Evolutionary conservation across 106 monocot species (phyloP).

Genomic region (Vanilla planifolia): DNA sequence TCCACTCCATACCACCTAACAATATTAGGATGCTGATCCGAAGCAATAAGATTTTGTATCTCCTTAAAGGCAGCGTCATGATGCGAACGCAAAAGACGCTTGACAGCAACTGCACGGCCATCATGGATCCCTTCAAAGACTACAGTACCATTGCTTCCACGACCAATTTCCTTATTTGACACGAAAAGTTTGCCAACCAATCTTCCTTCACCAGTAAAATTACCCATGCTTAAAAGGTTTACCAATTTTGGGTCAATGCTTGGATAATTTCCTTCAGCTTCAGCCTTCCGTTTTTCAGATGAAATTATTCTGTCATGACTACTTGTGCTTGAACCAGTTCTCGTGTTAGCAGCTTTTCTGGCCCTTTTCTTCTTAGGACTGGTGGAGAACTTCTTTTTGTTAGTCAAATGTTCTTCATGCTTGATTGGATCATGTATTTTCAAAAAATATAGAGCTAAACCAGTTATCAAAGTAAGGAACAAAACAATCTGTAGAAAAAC

Average conservation of each 20-base stretch:
- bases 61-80: conserved; percentile 88
- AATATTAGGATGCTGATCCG: conserved; percentile 89
- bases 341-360: conserved; percentile 39
- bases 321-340: conserved; percentile 10
- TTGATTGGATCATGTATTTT: conserved; percentile 18
- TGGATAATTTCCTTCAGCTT: conserved; percentile 3
- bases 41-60: conserved; percentile 82
- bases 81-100: conserved; percentile 74
- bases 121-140: conserved; percentile 81
- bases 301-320: conserved; percentile 7
- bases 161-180: conserved; percentile 79
- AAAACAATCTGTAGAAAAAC: conserved; percentile 13
- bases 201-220: conserved; percentile 35
- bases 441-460: conserved; percentile 14
- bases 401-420: conserved; percentile 23
- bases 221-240: conserved; percentile 8
- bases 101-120: conserved; percentile 84
- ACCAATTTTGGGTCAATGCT: conserved; percentile 14
- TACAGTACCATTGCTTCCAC: conserved; percentile 95
- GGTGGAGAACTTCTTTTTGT: conserved; percentile 24
- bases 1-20: conserved; percentile 91
- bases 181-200: conserved; percentile 75
- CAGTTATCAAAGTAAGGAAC: conserved; percentile 12
- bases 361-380: conserved; percentile 60
- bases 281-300: conserved; percentile 19